Base-by-base conservation (phyloP, 805 yeast genomes). In the Wickerhamiella bombiphila region DNA sequence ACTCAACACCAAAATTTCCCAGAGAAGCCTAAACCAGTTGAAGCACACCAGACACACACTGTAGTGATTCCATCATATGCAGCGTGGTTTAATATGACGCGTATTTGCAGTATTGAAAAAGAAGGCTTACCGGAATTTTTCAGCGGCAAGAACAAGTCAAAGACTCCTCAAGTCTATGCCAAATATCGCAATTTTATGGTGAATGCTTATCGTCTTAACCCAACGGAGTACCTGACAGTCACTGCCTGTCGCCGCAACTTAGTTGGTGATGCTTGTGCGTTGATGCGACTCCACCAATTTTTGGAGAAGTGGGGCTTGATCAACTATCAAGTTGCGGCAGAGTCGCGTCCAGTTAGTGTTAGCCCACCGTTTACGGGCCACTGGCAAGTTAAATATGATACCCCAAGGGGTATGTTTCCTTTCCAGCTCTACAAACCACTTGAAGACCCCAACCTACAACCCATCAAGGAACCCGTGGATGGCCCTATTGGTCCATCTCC, bases 341-440 rank as follows among this genome's bases (percentile, higher is more conserved):
- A 73, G 44, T 65, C 75, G 38, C 70, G 76, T 44, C 91, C 93
- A 5, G 37, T 50, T 6, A 47, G 72, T 36, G 66, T 76, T 14
- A 80, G 75, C 40, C 79, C 82, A 32, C 86, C 85, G 17, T 73
- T 67, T 48, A 73, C 83, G 2, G 85, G 83, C 7, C 81, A 77
- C 47, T 83, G 74, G 60, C 70, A 75, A 38, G 76, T 81, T 2
- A 76, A 72, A 42, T 74, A 73, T 51, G 96, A 86, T 56, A 80
- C 94, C 0, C 96, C 96, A 35, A 67, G 93, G 45, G 96, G 96
- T 0, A 61, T 83, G 49, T 85, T 82, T 55, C 96, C 96, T 15
- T 86, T 83, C 59, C 86, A 83, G 55, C 74, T 86, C 20, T 80
- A 74, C 59, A 78, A 76, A 43, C 70, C 76, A 32, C 72, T 76